Evolutionary conservation across 2,329 filamentous ascomycete genomes (phyloP), one percentile per base, ranked within the genome.

Genomic region (Anthostomella pinea): DNA sequence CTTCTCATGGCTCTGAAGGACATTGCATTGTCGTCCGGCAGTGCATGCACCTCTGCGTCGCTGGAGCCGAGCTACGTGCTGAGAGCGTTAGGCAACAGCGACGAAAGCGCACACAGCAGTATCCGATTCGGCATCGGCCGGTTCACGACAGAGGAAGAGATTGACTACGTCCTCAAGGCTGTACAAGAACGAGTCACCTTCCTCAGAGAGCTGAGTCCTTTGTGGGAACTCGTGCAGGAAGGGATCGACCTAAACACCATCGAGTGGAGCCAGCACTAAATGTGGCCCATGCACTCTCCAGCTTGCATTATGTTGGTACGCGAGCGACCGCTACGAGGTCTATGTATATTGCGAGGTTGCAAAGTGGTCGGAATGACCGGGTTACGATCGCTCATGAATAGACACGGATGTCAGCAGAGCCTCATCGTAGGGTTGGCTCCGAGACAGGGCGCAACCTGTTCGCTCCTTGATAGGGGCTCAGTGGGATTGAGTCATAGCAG

Each of bases 151-250:
- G 88, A 96, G 56, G 76, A 73, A 18, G 93, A 98, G 71, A 95
- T 98, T 45, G 91, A 98, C 63, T 98, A 98, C 58, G 93, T 98
- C 8, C 72, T 98, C 39, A 93, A 95, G 69, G 91, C 93, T 0
- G 93, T 98, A 1, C 79, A 78, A 62, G 87, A 95, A 60, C 80
- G 93, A 34, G 93, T 98, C 27, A 85, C 81, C 11, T 97, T 97
- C 73, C 71, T 98, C 56, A 81, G 93, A 54, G 93, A 98, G 69
- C 72, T 98, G 50, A 96, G 90, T 61, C 93, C 93, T 24, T 69
- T 98, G 39, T 98, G 93, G 93, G 93, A 98, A 67, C 69, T 98
- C 48, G 93, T 98, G 9, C 93, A 98, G 68, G 93, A 98, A 64
- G 93, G 93, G 11, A 79, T 98, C 47, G 93, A 95, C 59, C 69